Base-by-base conservation (phyloP, 1,284 basidiomycete genomes). In the Ceratobasidium sp. region DNA sequence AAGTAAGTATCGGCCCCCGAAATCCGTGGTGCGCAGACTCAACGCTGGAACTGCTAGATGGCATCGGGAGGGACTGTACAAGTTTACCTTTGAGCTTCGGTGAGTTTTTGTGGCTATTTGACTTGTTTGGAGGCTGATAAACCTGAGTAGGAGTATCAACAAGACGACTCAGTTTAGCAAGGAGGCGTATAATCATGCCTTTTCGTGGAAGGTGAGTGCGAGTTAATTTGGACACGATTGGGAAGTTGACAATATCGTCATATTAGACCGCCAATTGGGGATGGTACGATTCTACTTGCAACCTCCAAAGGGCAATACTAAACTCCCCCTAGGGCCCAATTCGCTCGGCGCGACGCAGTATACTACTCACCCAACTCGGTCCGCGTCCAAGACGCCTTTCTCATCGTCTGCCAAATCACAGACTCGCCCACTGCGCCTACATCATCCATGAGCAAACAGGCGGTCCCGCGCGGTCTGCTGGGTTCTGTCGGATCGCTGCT, bases 171-270 rank as follows among this genome's bases (percentile, higher is more conserved):
- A 87, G 23, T 93, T 90, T 81, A 90, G 86, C 64, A 96, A 95
- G 83, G 95, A 96, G 82, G 95, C 95, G 0, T 89, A 91, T 69
- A 93, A 96, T 80, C 95, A 96, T 83, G 91, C 92, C 1, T 96
- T 95, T 80, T 94, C 93, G 13, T 91, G 90, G 83, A 93, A 93
- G 86, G 94, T 90, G 79, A 26, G 82, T 70, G 1, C 50, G n/a
- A 33, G 10, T 46, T 52, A 1, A 33, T 65, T 57, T 68, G 68
- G 78, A 52, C 46, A 56, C 67, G 15, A n/a, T 75, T 75, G 54
- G 44, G 61, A 50, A 66, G 13, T 76, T 73, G 50, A 48, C 64
- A 26, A 40, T 40, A 9, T 48, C 44, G 64, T 50, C 54, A 12
- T 78, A 50, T 23, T 78, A 92, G 91, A 92, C 93, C 3, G 91